Evolutionary conservation across 768 basidiomycete genomes (phyloP).

Genomic region (Lactarius pseudohatsudake): DNA sequence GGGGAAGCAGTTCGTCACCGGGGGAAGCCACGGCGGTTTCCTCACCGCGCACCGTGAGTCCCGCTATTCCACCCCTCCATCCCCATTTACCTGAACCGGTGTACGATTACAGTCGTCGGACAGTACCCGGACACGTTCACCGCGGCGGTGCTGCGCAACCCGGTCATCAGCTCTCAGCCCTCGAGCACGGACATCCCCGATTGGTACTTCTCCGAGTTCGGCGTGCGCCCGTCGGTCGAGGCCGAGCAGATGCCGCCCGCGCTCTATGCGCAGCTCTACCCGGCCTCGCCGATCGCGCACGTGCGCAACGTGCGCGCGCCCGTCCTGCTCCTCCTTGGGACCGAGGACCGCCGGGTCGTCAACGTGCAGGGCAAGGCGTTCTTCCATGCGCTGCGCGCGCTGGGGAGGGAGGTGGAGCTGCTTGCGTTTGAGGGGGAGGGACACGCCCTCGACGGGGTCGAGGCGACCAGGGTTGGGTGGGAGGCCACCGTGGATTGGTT

Average conservation of each 20-base stretch:
- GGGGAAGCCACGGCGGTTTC: constrained; percentile 39
- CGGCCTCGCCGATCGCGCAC: constrained; percentile 34
- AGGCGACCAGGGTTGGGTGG: constrained; percentile 27
- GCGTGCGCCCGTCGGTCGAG: constrained; percentile 16
- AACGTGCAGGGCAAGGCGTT: constrained; percentile 35
- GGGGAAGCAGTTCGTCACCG: constrained; percentile 33
- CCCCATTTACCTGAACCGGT: background rate
- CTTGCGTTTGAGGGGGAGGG: constrained; percentile 36
- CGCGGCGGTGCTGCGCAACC: constrained; percentile 37
- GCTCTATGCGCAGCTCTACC: constrained; percentile 29
- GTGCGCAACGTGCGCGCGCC: constrained; percentile 33
- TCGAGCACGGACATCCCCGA: constrained; percentile 39
- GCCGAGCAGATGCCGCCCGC: constrained; percentile 25
- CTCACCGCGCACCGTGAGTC: constrained; percentile 31
- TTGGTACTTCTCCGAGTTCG: constrained; percentile 37
- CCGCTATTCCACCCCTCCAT: background rate
- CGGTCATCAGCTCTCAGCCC: constrained; percentile 35
- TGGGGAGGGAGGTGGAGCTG: constrained; percentile 33
- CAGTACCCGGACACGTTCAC: constrained; percentile 36
- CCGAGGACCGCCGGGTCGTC: constrained; percentile 37
- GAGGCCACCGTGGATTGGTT: constrained; percentile 25
- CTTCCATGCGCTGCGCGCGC: constrained; percentile 36
- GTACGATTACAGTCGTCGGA: constrained; percentile 31
- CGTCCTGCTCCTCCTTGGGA: constrained; percentile 36
- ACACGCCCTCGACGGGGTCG: constrained; percentile 35